Percentiles rank a stretch among this genome's conserved stretches.
Evolutionary conservation across 2,329 filamentous ascomycete species (phyloP).

Genomic region (Ciborinia camelliae): DNA sequence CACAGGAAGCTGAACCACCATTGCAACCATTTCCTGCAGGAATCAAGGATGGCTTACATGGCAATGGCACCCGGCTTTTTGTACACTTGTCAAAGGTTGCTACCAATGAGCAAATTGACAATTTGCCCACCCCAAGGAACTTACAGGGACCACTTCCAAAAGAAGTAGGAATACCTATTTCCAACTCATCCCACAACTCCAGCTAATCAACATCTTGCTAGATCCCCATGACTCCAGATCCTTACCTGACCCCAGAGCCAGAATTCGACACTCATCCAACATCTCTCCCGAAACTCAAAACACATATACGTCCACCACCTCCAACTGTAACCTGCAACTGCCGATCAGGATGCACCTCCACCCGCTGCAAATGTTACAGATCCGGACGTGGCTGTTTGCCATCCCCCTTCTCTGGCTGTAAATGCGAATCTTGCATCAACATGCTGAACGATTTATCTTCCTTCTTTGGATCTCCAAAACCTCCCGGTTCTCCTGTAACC

Average conservation of each 20-base stretch:
- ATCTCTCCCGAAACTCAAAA: neutral
- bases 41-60: neutral
- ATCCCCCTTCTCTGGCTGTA: neutral
- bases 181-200: no score
- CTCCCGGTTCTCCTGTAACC: neutral
- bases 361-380: conserved; percentile 9
- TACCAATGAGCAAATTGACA: no score
- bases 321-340: conserved; percentile 3
- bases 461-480: neutral
- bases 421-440: conserved; percentile 10
- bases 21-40: neutral
- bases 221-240: conserved; percentile 1
- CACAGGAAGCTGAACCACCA: neutral
- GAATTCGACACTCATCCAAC: neutral
- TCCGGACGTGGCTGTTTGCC: neutral
- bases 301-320: neutral
- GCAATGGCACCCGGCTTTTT: neutral
- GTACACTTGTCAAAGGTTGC: neutral
- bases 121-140: neutral
- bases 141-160: neutral
- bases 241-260: neutral
- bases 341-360: neutral
- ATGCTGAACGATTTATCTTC: conserved; percentile 9
- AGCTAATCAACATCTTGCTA: neutral
- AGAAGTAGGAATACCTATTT: neutral